Base-by-base conservation (phyloP, 257 asterid genomes). In the Capsicum rhomboideum region DNA sequence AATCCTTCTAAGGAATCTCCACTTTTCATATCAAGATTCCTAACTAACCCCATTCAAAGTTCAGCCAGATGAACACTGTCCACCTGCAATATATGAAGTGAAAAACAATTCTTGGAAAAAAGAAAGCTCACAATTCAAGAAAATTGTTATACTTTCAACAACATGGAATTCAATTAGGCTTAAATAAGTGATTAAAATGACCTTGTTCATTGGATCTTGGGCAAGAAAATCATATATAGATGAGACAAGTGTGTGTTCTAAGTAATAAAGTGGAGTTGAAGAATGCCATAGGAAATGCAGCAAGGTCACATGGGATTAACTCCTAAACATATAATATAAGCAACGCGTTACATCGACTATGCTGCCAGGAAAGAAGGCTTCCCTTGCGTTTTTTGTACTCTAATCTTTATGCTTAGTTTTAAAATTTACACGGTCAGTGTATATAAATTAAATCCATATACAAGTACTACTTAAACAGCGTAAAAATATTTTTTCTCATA, bases 1-100 rank as follows among this genome's bases (percentile, higher is more conserved):
- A 96, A 91, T 61, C 98, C 96, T 84, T 96, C 99, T 85, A 94
- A 81, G 67, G 89, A 92, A 20, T 93, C 99, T 12, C 92, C 93
- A 71, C 93, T 96, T 85, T 89, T 89, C 59, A 40, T 71, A 21
- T 85, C 34, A 42, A 88, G 61, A 67, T 83, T 91, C 63, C 90
- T 59, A 3, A 83, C 68, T 18, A 93, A 86, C 7, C 90, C 91
- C 95, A 88, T 90, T 46, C 54, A 54, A 31, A 21, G 26, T 10
- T 20, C 75, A 66, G 13, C 75, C 46, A 66, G 13, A 67, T 18
- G 50, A 28, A 29, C 7, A 40, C 74, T 71, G 23, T 9, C 16
- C 59, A 63, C 85, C 80, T 72, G 66, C 26, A 74, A 37, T 64
- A 55, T 10, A 11, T 17, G 53, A 20, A 16, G 20, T 61, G 50